Evolutionary conservation across 163 green algal genomes (phyloP), one percentile per base, ranked within the genome.

Genomic region (Prototheca cutis): DNA sequence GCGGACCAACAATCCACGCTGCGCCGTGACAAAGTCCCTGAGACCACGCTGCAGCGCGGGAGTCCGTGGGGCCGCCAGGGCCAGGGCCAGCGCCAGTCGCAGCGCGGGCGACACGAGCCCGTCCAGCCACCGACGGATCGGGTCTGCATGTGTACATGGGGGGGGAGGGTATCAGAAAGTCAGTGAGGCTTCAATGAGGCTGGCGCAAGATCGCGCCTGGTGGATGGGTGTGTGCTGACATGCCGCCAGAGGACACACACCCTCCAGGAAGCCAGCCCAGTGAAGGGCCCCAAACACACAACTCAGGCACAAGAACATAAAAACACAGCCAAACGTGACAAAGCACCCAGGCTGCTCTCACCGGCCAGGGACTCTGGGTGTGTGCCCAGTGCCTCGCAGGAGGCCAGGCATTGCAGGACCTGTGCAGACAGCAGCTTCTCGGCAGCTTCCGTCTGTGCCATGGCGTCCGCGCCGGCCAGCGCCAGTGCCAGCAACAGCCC

Each of bases 401-500:
- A 40, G 34, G 51, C 58, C 3, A 71, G 52, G 21, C 57, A 72
- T 48, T 40, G 39, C 29, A 87, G 55, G n/a, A 47, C 29, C 40
- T 59, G 27, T 7, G 47, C 29, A 24, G 56, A 66, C 48, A 81
- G 67, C 62, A 84, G 66, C 19, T 53, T 52, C 59, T 79, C 66
- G 18, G 74, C 69, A 4, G 60, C 58, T 19, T 59, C 36, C 19
- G 64, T n/a, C 32, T 47, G 73, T 24, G 32, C 65, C 61, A 25
- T 62, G 28, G 23, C 28, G 17, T 36, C 17, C 17, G 58, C 49
- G 6, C 76, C 74, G 17, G 80, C 61, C 39, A 71, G 40, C 24
- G 71, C 66, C 48, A 87, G 70, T 23, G 53, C 40, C 49, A 84
- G 69, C 66, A 90, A 75, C 71, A 90, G 76, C 24, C 53, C 59